Evolutionary conservation across 257 asterid species (phyloP).

Genomic region (Leptodermis oblonga): DNA sequence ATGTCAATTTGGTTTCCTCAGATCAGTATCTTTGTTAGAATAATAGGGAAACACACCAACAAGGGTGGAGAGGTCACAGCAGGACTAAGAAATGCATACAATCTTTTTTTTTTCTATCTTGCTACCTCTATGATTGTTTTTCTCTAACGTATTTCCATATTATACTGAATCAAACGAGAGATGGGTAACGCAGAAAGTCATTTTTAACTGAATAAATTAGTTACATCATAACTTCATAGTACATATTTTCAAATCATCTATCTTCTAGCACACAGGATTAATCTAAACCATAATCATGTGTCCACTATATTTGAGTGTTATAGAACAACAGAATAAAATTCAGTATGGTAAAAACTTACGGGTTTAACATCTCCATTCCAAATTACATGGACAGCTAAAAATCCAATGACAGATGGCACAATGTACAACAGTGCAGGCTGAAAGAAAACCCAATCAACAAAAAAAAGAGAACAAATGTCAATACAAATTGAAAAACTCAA

Average conservation of each 20-base stretch:
- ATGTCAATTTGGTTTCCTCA: neutral
- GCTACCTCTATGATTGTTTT: neutral
- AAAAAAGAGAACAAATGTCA: slow-evolving; percentile 7
- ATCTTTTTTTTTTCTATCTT: neutral
- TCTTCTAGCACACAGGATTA: too few species aligned
- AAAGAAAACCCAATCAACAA: slow-evolving; percentile 15
- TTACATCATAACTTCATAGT: neutral
- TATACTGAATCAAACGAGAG: neutral
- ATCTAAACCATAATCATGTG: neutral
- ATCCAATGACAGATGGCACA: slow-evolving; percentile 94
- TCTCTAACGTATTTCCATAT: neutral
- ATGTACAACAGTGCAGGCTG: slow-evolving; percentile 95
- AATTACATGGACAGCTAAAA: slow-evolving; percentile 78
- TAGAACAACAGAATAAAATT: neutral
- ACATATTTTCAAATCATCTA: too few species aligned
- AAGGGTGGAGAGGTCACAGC: neutral
- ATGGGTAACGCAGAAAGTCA: neutral
- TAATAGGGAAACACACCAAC: neutral
- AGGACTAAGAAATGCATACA: neutral
- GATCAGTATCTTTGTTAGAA: neutral
- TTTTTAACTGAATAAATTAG: neutral
- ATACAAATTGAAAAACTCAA: neutral
- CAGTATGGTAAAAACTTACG: slow-evolving; percentile 36
- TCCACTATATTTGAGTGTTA: neutral
- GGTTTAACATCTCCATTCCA: slow-evolving; percentile 91